These are phyloP conservation scores for Diaporthe vaccinii DNA, from an alignment of 2,329 filamentous ascomycete species.

Conservation along the genomic window DNA sequence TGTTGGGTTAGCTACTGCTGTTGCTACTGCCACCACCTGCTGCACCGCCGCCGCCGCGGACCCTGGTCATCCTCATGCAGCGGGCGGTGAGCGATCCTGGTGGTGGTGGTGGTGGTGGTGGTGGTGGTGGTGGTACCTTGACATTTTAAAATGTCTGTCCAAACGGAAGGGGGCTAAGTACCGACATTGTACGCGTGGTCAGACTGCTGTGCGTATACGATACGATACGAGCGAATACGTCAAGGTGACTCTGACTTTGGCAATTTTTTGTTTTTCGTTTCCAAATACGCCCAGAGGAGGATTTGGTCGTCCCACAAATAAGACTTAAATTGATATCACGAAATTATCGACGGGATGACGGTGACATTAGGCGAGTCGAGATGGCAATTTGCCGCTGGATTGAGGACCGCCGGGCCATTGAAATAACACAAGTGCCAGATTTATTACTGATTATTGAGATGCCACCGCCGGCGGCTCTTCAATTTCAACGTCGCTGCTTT, in stretches of 20 bases:
- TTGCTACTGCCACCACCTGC: background rate
- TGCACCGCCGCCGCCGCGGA: slow-evolving; percentile 1
- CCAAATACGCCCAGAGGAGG: background rate
- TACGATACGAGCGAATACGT: slow-evolving; percentile 12
- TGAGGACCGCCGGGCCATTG: background rate
- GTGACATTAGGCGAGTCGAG: slow-evolving; percentile 5
- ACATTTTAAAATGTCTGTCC: too few species aligned
- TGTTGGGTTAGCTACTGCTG: background rate
- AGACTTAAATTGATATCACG: slow-evolving; percentile 4
- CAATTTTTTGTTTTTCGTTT: background rate
- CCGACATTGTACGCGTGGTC: slow-evolving; percentile 19
- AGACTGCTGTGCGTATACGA: background rate
- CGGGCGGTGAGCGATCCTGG: slow-evolving; percentile 11
- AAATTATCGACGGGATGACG: slow-evolving; percentile 1
- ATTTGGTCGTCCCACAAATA: background rate
- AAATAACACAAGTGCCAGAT: slow-evolving; percentile 18
- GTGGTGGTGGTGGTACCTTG: too few species aligned
- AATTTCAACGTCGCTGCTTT: background rate
- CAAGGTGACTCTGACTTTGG: background rate
- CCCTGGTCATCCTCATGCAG: background rate
- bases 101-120: too few species aligned
- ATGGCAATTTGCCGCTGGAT: slow-evolving; percentile 16
- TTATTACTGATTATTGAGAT: background rate
- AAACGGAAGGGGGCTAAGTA: too few species aligned
- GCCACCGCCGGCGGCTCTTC: background rate